Evolutionary conservation across 1,284 basidiomycete genomes (phyloP), one percentile per base, ranked within the genome.

Genomic region (Meira nashicola): DNA sequence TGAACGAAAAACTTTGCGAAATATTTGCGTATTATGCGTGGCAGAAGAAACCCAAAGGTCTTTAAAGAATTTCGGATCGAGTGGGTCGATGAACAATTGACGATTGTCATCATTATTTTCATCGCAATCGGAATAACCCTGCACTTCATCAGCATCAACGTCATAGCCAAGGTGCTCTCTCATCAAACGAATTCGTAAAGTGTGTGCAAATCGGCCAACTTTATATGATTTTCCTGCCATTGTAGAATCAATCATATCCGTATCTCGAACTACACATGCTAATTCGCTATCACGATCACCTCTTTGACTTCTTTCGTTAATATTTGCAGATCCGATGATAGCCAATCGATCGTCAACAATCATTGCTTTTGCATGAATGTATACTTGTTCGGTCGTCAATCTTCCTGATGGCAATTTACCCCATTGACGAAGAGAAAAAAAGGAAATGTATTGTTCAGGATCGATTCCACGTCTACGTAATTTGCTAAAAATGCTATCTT

Each of bases 291-390:
- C 94, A 46, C 95, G 87, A 79, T 98, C 94, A 40, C 94, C 94
- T 21, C 91, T 84, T 78, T 92, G 90, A 37, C 90, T 94, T 38
- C 94, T 86, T 79, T 99, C 94, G 77, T 99, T 98, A 82, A 98
- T 94, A 78, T 98, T 98, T 17, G 94, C 94, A 59, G 92, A 95
- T n/a, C 94, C 94, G 69, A 96, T 96, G 66, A 98, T 91, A n/a
- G 87, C 93, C 46, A 95, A 83, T 38, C 92, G 87, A 75, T 99
- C 94, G 77, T 98, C 95, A 10, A 97, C 92, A 57, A 98, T 87
- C 82, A 94, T 93, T 28, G 87, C 77, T 79, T 85, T 77, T 64
- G 67, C 72, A 58, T 78, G 76, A 54, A 73, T 56, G 57, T 78
- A 78, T 44, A 66, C 74, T 81, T 92, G 88, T 78, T 97, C 94